Conservation (phyloP, 306 rosid species). For the Acacia crassicarpa region DNA sequence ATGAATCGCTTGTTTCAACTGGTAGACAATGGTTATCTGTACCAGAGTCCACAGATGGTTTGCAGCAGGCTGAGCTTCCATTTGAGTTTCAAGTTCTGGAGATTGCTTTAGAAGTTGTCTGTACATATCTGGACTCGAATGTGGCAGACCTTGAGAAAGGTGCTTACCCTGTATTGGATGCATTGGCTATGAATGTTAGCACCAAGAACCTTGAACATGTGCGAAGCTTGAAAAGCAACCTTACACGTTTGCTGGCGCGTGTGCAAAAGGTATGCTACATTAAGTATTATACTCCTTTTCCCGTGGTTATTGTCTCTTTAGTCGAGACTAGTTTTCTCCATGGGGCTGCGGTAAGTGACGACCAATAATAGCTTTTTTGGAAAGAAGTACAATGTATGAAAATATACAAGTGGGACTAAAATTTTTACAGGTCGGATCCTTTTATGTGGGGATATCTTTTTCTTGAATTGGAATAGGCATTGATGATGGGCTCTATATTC, state of each 20-base stretch:
- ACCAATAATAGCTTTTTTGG: background rate
- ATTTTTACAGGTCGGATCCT: background rate
- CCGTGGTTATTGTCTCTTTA: background rate
- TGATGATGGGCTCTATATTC: background rate
- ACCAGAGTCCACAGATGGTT: slow-evolving; percentile 63
- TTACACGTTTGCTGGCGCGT: slow-evolving; percentile 87
- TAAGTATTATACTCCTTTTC: background rate
- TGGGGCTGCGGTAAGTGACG: background rate
- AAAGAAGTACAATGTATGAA: background rate
- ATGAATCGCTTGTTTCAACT: slow-evolving; percentile 47
- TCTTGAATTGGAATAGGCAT: background rate
- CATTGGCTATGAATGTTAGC: slow-evolving; percentile 70
- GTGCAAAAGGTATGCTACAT: slow-evolving; percentile 79
- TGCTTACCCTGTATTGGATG: slow-evolving; percentile 90
- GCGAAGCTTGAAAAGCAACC: slow-evolving; percentile 92
- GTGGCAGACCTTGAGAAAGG: slow-evolving; percentile 89
- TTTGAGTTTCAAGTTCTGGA: slow-evolving; percentile 98
- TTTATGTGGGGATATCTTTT: background rate
- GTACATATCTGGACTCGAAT: slow-evolving; percentile 70
- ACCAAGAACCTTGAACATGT: slow-evolving; percentile 97
- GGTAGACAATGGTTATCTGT: slow-evolving; percentile 44
- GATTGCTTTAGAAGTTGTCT: slow-evolving; percentile 89
- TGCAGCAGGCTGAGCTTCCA: slow-evolving; percentile 85
- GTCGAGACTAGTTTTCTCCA: background rate
- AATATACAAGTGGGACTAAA: background rate